These are phyloP conservation scores for Middelhovenomyces tepae DNA, from an alignment of 805 yeast species.

Conservation along the genomic window DNA sequence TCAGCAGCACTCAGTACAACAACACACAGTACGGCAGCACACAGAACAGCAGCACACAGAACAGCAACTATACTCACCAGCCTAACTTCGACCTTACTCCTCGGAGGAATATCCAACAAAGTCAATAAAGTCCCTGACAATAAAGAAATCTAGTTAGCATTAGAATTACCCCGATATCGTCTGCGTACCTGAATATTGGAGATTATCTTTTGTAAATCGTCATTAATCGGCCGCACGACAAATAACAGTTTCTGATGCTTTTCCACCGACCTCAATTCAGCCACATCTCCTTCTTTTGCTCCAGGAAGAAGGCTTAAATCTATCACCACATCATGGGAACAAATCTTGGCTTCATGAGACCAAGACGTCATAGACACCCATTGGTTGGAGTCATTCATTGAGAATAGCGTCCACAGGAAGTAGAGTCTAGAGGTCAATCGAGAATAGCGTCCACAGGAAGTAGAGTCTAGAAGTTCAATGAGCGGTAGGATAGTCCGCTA, in stretches of 20 bases:
- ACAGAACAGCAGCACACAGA: neutral
- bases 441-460: no score
- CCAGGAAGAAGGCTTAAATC: constrained; percentile 55
- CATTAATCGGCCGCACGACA: constrained; percentile 14
- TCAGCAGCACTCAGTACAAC: no score
- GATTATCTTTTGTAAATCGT: constrained; percentile 12
- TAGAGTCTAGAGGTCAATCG: no score
- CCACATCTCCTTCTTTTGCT: constrained; percentile 64
- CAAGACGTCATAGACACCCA: constrained; percentile 26
- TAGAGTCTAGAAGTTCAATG: no score
- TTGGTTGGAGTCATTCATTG: no score
- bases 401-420: no score
- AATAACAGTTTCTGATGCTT: constrained; percentile 21
- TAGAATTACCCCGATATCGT: constrained; percentile 1
- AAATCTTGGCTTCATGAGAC: constrained; percentile 60
- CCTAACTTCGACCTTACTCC: constrained; percentile 56
- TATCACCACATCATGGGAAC: constrained; percentile 50
- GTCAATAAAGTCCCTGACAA: constrained; percentile 15
- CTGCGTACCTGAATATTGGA: constrained; percentile 17
- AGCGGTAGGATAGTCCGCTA: no score
- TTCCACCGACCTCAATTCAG: constrained; percentile 37
- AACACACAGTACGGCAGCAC: no score
- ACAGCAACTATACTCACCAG: constrained; percentile 23
- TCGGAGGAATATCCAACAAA: constrained; percentile 51
- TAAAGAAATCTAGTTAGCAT: constrained; percentile 14